Evolutionary conservation across 2,329 filamentous ascomycete species (phyloP), one percentile per base, ranked within the genome.

Genomic region (Zymoseptoria tritici): DNA sequence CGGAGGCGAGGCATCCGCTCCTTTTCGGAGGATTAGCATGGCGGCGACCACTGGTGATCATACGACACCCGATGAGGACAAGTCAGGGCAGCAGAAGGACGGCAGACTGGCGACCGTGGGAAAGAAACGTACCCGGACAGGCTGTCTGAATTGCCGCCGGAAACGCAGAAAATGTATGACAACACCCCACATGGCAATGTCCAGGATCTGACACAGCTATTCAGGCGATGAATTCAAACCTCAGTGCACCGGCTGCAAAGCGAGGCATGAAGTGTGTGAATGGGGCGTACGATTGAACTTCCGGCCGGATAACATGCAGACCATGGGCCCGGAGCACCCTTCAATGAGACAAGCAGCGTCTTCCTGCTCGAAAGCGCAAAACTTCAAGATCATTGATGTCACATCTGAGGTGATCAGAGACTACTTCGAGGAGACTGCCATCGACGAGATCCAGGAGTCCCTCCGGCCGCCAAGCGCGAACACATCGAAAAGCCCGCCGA

Each of bases 101-200:
- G 64, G 62, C 57, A 68, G 65, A 58, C 59, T 70, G 49, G 60
- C 65, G 22, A 59, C 67, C 9, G 62, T 62, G 16, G 67, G 67
- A 53, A 66, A 67, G 60, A 72, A 71, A 59, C 64, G 70, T 16
- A 71, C 70, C 13, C 63, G 71, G 50, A 72, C 69, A 19, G 71
- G 71, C 20, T 73, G 71, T 62, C 54, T 73, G 61, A 73, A 71
- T 52, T 73, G 70, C 59, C 67, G 71, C 21, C 62, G 68, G 21
- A 70, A 71, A 55, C 66, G 71, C 31, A 65, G 70, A 56, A 72
- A 73, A 61, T 72, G 70, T 68, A 62, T 50, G 64, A 51, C 7
- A n/a, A 13, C 36, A 16, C 1, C 1, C 13, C n/a, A 7, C 16
- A 7, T n/a, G 13, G 13, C 11, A 16, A 46, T 46, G 13, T 7